Evolutionary conservation across 2,329 filamentous ascomycete species (phyloP), one percentile per base, ranked within the genome.

Genomic region (Phaeosphaeriaceae sp.): DNA sequence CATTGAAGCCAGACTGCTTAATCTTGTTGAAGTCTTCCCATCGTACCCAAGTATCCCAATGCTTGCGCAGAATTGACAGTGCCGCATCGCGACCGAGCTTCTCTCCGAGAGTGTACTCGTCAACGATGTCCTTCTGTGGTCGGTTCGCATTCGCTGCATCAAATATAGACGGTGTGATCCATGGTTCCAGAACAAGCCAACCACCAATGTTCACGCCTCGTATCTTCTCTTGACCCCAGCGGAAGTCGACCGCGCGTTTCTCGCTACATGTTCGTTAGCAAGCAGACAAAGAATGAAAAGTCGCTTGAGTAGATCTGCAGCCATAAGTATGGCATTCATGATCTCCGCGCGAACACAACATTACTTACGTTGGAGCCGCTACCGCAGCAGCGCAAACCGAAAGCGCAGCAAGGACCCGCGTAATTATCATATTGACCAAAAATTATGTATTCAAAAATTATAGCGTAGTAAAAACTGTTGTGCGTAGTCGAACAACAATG

Each of bases 131-230:
- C 51, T 65, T 56, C 58, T 64, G 64, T 53, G 67, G 64, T 45
- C 69, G 63, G 42, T 68, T 60, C 13, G 58, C 44, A 33, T 70
- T 70, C 41, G 58, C 68, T 3, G 51, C 56, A 54, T 80, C 72
- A 66, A 86, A 87, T 48, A 87, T 78, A 1, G 83, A 85, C n/a
- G 85, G 85, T 5, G 84, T 86, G 51, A 87, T 87, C 83, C 83
- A 86, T 71, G 78, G 78, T 67, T 82, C 80, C 17, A 83, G 73
- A 10, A 84, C 77, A 19, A 84, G 69, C 82, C 82, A 84, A 41
- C 82, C 82, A 25, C 82, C 82, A 58, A 84, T 76, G 51, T 83
- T 84, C n/a, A 83, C 77, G 36, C 82, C 82, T 41, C 77, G 75
- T n/a, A 86, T 80, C 61, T 81, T 83, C 33, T 81, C 77, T 13